Evolutionary conservation across 2,329 filamentous ascomycete genomes (phyloP), one percentile per base, ranked within the genome.

Genomic region (Ophiocordyceps robertsii): DNA sequence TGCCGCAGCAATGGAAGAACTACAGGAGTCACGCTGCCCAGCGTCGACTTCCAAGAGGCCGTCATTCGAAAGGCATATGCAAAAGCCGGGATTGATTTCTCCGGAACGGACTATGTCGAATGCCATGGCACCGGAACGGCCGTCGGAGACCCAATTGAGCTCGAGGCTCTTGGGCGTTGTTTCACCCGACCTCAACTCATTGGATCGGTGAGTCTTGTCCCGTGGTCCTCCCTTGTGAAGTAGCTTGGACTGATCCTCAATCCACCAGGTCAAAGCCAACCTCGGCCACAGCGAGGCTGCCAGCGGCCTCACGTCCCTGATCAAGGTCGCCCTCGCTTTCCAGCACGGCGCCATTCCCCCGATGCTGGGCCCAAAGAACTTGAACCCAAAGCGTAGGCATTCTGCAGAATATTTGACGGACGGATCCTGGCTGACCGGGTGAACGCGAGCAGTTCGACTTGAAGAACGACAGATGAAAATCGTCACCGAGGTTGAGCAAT

Each of bases 121-220:
- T 65, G 64, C 8, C 72, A 76, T 50, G 72, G 70, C 13, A 74
- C 72, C 0, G 71, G 70, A 8, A 76, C 72, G 10, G 56, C 58
- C 16, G 65, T 67, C 2, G 73, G 73, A 5, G 72, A 76, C 45
- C 69, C 71, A 1, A 65, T 68, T 19, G 72, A 76, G 47, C 66
- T 67, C 1, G 59, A 58, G 10, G 70, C 66, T 6, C 63, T 74
- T 4, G 36, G 27, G 9, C 19, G 31, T 13, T 37, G 29, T 24
- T 43, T 43, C 12, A 37, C 29, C 12, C 24, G 29, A 10, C 24
- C 24, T 24, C 24, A 24, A 24, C 24, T 24, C 24, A 24, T 24
- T 24, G 7, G 24, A 24, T 24, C 24, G 7, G 24, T 24, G 24
- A 24, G 24, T 24, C 7, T 24, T 24, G 24, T 24, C 24, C 7